A percentile compares a stretch with the other conserved stretches of the same genome.
Evolutionary conservation across 257 asterid species (phyloP).

Genomic region (Solanum appendiculatum): DNA sequence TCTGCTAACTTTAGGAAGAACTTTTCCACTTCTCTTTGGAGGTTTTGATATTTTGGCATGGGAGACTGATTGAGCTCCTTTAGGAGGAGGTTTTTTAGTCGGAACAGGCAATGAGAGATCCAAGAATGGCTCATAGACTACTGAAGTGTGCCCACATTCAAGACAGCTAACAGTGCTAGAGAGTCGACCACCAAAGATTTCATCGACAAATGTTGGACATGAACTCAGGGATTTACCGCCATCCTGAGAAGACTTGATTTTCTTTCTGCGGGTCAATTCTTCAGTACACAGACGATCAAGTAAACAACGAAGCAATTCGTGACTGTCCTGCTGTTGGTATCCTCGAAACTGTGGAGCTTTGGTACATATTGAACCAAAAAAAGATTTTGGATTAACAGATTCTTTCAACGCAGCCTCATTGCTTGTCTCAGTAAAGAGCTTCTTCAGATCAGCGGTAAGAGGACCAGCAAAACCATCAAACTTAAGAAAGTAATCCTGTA

Average conservation of each 20-base stretch:
- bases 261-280: constrained; percentile 40
- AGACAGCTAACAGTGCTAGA: constrained; percentile 69
- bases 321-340: constrained; percentile 92
- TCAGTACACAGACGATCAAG: constrained; percentile 71
- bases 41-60: constrained; percentile 62
- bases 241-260: constrained; percentile 16
- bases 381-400: constrained; percentile 53
- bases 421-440: constrained; percentile 46
- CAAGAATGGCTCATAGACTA: constrained; percentile 65
- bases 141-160: constrained; percentile 76
- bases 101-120: constrained; percentile 92
- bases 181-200: constrained; percentile 80
- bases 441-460: constrained; percentile 52
- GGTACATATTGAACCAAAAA: constrained; percentile 60
- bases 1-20: constrained; percentile 32
- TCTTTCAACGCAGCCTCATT: constrained; percentile 33
- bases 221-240: constrained; percentile 15
- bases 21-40: constrained; percentile 46
- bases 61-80: constrained; percentile 26
- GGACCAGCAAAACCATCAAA: constrained; percentile 66
- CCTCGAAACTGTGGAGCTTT: constrained; percentile 91
- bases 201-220: constrained; percentile 52
- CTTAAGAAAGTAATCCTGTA: constrained; percentile 43
- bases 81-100: constrained; percentile 54
- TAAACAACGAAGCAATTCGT: constrained; percentile 81